Evolutionary conservation across 2,329 filamentous ascomycete species (phyloP), one percentile per base, ranked within the genome.

Genomic region (Monascus ruber): DNA sequence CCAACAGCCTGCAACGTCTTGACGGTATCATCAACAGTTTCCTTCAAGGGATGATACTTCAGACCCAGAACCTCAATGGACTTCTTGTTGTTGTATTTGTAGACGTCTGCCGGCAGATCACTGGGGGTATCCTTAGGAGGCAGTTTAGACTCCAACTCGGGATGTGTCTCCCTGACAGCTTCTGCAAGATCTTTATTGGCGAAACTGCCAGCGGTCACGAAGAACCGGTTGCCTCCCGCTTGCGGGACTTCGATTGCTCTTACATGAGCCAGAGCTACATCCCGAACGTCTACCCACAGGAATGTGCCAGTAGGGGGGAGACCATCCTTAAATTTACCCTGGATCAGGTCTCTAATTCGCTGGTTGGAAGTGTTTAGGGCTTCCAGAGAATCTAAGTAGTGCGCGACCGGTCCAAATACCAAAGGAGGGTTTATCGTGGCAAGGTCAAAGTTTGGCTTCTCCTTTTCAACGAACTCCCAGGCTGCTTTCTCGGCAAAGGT

Each of bases 291-390:
- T 2, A 80, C 73, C 64, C 75, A 82, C 1, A 78, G 64, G 51
- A 66, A 78, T 1, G 71, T 71, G 0, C 70, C 72, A 0, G 76
- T 81, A 0, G 76, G 68, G 0, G 73, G 67, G 6, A 83, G 69
- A 25, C 69, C 66, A 2, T 73, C 63, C 46, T 75, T 78, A 55
- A 66, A 72, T 42, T 74, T 72, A 11, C 82, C 83, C 5, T 69
- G 71, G n/a, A 81, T 69, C 37, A 83, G 62, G 43, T 80, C 71
- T 6, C 74, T 66, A 39, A 85, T 71, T 17, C 79, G 73, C 48
- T 78, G 71, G 56, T 86, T 87, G 9, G 80, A 84, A 1, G 81
- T 83, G 63, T 87, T 88, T 44, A 87, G 65, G 1, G 64, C 65
- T n/a, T 76, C 72, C 0, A 83, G 66, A 24, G 66, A 71, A 44